Evolutionary conservation across 1,284 basidiomycete species (phyloP).

Genomic region (Sporisorium exsertum): DNA sequence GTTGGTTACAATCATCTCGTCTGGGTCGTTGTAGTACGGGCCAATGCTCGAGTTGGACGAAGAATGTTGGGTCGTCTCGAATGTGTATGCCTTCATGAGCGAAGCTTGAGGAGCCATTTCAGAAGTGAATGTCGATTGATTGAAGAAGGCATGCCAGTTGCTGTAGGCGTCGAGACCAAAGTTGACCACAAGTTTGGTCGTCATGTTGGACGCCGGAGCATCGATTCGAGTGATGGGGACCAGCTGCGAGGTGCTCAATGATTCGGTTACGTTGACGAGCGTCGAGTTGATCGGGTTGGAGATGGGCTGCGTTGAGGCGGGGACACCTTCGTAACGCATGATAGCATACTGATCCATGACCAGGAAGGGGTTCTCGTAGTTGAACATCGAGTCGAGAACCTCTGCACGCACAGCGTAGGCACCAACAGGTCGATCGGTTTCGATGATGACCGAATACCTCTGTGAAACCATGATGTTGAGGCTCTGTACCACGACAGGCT

Average conservation of each 20-base stretch:
- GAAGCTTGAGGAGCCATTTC: constrained; percentile 40
- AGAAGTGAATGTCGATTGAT: constrained; percentile 47
- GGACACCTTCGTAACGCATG: constrained; percentile 68
- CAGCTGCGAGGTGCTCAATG: constrained; percentile 36
- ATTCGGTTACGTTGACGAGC: constrained; percentile 27
- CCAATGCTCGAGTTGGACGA: constrained; percentile 31
- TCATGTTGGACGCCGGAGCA: constrained; percentile 45
- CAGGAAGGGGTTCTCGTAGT: constrained; percentile 68
- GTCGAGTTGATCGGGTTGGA: constrained; percentile 18
- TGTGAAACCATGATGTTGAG: constrained; percentile 72
- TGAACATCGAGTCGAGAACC: constrained; percentile 71
- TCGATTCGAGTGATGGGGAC: constrained; percentile 30
- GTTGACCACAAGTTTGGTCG: constrained; percentile 39
- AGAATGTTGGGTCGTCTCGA: constrained; percentile 26
- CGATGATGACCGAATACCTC: constrained; percentile 72
- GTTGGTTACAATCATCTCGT: constrained; percentile 47
- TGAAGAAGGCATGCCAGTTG: constrained; percentile 54
- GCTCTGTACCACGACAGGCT: constrained; percentile 70
- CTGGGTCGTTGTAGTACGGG: constrained; percentile 33
- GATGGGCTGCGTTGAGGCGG: constrained; percentile 50
- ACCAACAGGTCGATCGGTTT: constrained; percentile 38
- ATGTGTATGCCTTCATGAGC: constrained; percentile 35
- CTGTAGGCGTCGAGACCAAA: constrained; percentile 44
- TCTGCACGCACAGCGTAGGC: constrained; percentile 63
- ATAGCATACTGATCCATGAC: constrained; percentile 69